These are phyloP conservation scores for Nothopassalora personata DNA, from an alignment of 2,329 filamentous ascomycete species.

Conservation along the genomic window DNA sequence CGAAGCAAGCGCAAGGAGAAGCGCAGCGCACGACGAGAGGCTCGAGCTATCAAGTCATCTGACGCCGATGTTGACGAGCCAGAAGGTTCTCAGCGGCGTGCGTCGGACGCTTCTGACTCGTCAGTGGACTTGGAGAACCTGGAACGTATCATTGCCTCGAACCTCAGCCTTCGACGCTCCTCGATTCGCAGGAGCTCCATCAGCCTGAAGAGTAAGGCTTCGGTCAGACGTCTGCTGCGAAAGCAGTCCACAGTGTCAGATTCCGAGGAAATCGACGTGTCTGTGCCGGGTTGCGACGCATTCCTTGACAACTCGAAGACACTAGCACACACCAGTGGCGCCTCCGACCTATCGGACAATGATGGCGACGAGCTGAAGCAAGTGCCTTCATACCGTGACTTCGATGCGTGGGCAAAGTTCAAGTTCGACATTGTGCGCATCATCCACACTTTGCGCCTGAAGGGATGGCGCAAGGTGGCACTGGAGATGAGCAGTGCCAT, in stretches of 20 bases:
- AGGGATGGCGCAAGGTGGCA: constrained; percentile 83
- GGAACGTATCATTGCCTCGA: constrained; percentile 71
- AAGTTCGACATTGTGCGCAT: constrained; percentile 89
- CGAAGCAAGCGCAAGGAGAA: constrained; percentile 46
- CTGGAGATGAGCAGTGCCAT: constrained; percentile 64
- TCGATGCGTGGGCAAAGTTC: constrained; percentile 74
- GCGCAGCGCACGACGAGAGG: constrained; percentile 5
- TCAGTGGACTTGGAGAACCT: constrained; percentile 65
- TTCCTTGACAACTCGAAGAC: constrained; percentile 87
- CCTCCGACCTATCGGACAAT: constrained; percentile 48
- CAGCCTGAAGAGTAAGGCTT: constrained; percentile 20
- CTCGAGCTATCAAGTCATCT: constrained; percentile 2
- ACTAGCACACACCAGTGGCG: constrained; percentile 64
- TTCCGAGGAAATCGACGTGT: constrained; percentile 68
- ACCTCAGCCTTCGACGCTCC: constrained; percentile 32
- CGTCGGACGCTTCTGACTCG: constrained; percentile 20
- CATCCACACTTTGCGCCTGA: constrained; percentile 79
- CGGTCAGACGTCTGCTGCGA: constrained; percentile 30
- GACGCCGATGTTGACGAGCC: neutral
- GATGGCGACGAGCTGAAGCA: constrained; percentile 22
- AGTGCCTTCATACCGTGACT: constrained; percentile 26
- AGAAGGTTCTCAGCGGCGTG: constrained; percentile 7
- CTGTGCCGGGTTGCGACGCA: constrained; percentile 81
- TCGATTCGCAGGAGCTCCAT: constrained; percentile 15
- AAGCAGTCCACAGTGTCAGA: constrained; percentile 60